phyloP scores from a whole-genome alignment of 495 filamentous ascomycete genomes.

The Trichoderma gamsii region DNA sequence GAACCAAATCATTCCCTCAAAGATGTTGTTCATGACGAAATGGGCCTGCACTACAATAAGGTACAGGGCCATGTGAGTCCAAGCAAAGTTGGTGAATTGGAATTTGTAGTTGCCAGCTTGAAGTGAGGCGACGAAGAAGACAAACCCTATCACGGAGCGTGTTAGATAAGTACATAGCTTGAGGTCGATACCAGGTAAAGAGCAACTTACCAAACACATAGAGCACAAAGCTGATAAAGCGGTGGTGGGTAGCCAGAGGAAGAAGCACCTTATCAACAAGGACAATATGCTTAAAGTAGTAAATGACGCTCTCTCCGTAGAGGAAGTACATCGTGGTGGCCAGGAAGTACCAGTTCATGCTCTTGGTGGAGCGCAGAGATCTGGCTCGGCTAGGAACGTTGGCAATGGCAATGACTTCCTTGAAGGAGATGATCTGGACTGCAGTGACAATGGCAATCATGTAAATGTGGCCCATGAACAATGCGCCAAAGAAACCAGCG shows the following conservation, averaged over 20 bases:
- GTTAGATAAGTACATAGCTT: neutral
- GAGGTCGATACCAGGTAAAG: neutral
- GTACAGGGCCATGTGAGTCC: constrained; percentile 99
- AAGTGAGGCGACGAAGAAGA: constrained; percentile 96
- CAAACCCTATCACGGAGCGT: constrained; percentile 61
- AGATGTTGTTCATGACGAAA: constrained; percentile 99
- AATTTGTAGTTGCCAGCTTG: constrained; percentile 94
- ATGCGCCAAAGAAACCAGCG: constrained; percentile 76
- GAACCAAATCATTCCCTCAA: constrained; percentile 99
- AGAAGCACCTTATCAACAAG: constrained; percentile 88
- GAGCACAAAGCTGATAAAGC: constrained; percentile 97
- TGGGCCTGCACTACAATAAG: constrained; percentile 97
- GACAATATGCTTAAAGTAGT: constrained; percentile 98
- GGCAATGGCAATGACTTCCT: constrained; percentile 97
- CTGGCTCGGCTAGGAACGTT: constrained; percentile 87
- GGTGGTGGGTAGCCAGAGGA: constrained; percentile 92
- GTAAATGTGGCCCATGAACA: constrained; percentile 96
- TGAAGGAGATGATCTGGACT: constrained; percentile 95
- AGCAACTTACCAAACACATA: constrained; percentile 79
- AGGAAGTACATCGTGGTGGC: constrained; percentile 99
- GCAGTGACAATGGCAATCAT: constrained; percentile 86
- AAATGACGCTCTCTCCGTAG: constrained; percentile 97
- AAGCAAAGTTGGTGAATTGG: constrained; percentile 98
- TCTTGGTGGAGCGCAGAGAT: constrained; percentile 89
- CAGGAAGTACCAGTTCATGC: constrained; percentile 97